These are phyloP conservation scores for Alternaria viburni DNA, from an alignment of 2,329 filamentous ascomycete species.

Conservation along the genomic window DNA sequence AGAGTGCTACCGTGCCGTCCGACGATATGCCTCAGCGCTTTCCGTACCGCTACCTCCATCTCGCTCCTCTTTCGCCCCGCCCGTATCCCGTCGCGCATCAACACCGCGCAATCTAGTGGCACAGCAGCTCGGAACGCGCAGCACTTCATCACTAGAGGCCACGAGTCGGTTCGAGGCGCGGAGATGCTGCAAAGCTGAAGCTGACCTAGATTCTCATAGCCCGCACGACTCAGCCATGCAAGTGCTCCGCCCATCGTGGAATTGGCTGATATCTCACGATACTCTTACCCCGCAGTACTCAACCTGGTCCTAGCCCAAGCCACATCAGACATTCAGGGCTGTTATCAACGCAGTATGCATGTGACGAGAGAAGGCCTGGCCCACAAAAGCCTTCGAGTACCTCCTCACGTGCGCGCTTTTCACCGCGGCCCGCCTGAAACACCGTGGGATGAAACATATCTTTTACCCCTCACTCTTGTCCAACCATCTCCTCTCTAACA, in stretches of 20 bases:
- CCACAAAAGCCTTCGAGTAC: background rate
- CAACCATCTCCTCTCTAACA: background rate
- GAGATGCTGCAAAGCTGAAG: background rate
- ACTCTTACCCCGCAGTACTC: conserved; percentile 1
- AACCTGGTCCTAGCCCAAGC: background rate
- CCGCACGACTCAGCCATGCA: background rate
- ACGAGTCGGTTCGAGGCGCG: background rate
- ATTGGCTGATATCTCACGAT: background rate
- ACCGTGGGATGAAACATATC: background rate
- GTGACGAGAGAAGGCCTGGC: background rate
- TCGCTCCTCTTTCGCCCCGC: conserved; percentile 1
- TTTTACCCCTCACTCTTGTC: background rate
- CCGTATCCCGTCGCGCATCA: background rate
- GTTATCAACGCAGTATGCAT: background rate
- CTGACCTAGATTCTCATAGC: background rate
- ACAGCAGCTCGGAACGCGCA: conserved; percentile 8
- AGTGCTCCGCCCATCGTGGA: background rate
- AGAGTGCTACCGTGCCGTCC: conserved; percentile 2
- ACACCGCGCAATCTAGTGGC: conserved; percentile 15
- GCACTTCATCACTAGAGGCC: conserved; percentile 8
- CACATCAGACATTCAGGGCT: background rate
- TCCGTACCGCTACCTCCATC: background rate
- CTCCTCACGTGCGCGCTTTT: background rate
- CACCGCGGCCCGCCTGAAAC: background rate
- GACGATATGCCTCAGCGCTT: background rate